Evolutionary conservation across 2,329 filamentous ascomycete species (phyloP).

Genomic region (Arachnomyces sp.): DNA sequence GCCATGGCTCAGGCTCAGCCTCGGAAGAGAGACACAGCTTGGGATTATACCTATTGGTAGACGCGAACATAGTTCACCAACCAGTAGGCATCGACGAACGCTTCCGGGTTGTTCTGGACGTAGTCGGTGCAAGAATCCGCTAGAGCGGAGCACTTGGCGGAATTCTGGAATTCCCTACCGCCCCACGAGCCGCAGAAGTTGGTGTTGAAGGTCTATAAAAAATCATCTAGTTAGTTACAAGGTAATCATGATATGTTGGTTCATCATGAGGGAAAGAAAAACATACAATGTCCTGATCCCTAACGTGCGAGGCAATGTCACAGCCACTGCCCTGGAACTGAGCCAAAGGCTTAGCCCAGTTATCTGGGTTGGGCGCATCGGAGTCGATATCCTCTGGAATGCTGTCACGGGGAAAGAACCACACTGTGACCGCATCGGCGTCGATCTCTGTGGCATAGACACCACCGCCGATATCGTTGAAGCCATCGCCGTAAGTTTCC

Average conservation of each 20-base stretch:
- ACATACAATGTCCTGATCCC: constrained; percentile 57
- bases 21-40: too few relatives aligned
- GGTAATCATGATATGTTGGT: neutral
- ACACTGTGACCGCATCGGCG: neutral
- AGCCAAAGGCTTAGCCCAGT: constrained; percentile 52
- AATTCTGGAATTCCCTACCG: constrained; percentile 53
- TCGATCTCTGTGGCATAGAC: constrained; percentile 52
- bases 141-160: constrained; percentile 51
- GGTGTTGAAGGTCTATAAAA: constrained; percentile 56
- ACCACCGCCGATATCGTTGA: constrained; percentile 58
- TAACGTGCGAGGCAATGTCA: constrained; percentile 63
- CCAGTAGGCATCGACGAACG: constrained; percentile 71
- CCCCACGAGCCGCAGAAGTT: constrained; percentile 89
- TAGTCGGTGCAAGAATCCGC: constrained; percentile 63
- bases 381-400: neutral
- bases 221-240: neutral
- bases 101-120: constrained; percentile 62
- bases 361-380: neutral
- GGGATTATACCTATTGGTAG: too few relatives aligned
- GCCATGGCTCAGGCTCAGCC: too few relatives aligned
- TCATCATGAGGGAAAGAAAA: too few relatives aligned
- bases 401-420: neutral
- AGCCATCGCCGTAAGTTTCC: constrained; percentile 51
- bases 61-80: constrained; percentile 64
- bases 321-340: constrained; percentile 64